Evolutionary conservation across 2,329 filamentous ascomycete species (phyloP).

Genomic region (Xylariaceae sp.): DNA sequence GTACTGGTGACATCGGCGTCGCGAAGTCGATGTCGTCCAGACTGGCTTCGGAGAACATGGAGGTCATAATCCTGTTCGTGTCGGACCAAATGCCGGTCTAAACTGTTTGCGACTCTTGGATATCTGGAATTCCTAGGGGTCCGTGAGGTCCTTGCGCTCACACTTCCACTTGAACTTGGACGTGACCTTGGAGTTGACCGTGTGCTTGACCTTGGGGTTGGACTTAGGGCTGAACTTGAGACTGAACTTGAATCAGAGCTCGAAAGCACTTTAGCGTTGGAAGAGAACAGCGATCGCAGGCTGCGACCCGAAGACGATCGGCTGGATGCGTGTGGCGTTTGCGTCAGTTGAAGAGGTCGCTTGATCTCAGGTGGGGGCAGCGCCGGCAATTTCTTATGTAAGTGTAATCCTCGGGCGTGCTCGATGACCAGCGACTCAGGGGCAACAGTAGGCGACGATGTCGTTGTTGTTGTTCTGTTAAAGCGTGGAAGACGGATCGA

Average conservation of each 20-base stretch:
- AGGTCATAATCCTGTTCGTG: conserved; percentile 21
- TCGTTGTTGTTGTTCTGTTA: conserved; percentile 1
- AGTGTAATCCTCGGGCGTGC: conserved; percentile 10
- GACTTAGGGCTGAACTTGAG: conserved; percentile 1
- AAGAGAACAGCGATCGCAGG: conserved; percentile 30
- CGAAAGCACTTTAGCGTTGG: conserved; percentile 24
- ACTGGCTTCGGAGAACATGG: conserved; percentile 43
- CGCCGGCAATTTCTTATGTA: conserved; percentile 20
- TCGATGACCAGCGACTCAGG: conserved; percentile 13
- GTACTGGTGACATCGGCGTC: conserved; percentile 39
- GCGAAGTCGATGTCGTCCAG: conserved; percentile 48
- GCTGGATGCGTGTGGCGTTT: conserved; percentile 20
- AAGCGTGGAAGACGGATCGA: conserved; percentile 17
- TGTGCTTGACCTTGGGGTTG: background rate
- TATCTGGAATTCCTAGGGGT: background rate
- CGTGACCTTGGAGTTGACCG: background rate
- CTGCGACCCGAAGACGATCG: conserved; percentile 23
- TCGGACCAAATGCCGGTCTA: conserved; percentile 15
- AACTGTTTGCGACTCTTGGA: conserved; percentile 5
- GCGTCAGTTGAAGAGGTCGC: conserved; percentile 26
- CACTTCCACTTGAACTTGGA: conserved; percentile 5
- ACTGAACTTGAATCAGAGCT: conserved; percentile 6
- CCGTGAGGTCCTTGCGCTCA: conserved; percentile 5
- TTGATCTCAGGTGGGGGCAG: conserved; percentile 24
- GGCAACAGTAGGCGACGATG: background rate